A percentile compares a stretch with the other conserved stretches of the same genome.
Evolutionary conservation across 352 stramenopile species (phyloP).

Genomic region (Phytopythium chamaehyphon): DNA sequence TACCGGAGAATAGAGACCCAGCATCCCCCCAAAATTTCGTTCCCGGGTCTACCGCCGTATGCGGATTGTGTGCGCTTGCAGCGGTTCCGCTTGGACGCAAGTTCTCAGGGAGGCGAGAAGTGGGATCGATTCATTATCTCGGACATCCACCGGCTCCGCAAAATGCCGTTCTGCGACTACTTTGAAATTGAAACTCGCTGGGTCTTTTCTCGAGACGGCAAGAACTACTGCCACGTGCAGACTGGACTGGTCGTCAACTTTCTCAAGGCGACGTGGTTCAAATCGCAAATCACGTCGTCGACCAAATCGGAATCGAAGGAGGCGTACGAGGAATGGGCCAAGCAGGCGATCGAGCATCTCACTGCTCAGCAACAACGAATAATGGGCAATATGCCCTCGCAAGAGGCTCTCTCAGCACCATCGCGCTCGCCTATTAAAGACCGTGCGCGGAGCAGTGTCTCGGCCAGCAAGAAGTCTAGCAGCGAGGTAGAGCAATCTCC

Average conservation of each 20-base stretch:
- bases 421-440: neutral
- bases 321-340: constrained; percentile 54
- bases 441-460: neutral
- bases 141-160: constrained; percentile 59
- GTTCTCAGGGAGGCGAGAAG: constrained; percentile 28
- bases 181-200: constrained; percentile 83
- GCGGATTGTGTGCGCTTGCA: constrained; percentile 43
- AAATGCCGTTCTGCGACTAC: constrained; percentile 80
- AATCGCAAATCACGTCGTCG: constrained; percentile 78
- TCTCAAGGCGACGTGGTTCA: constrained; percentile 81
- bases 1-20: constrained; percentile 42
- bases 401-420: neutral
- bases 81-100: constrained; percentile 44
- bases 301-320: constrained; percentile 71
- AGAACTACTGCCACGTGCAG: constrained; percentile 73
- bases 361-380: constrained; percentile 27
- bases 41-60: constrained; percentile 52
- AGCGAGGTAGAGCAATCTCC: neutral
- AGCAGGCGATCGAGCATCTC: constrained; percentile 45
- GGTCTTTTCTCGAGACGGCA: constrained; percentile 69
- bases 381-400: neutral
- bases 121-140: constrained; percentile 65
- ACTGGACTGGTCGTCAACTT: constrained; percentile 72
- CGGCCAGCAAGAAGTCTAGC: neutral
- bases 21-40: constrained; percentile 59